A percentile compares a stretch with the other conserved stretches of the same genome.
Evolutionary conservation across 1,284 basidiomycete species (phyloP).

Genomic region (Xerocomus amazonicus): DNA sequence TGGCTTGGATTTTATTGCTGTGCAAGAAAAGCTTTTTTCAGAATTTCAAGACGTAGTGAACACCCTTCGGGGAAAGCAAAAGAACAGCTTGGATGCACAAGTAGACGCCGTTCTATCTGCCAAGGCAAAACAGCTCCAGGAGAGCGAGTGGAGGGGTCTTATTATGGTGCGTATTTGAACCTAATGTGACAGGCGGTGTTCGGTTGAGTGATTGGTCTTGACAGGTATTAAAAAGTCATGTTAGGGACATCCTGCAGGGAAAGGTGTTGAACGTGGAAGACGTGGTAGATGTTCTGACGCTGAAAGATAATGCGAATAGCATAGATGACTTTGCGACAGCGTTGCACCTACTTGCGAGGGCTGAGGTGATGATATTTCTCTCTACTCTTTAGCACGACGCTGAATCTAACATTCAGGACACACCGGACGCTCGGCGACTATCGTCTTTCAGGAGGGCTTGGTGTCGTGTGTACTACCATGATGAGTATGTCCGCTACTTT

Average conservation of each 20-base stretch:
- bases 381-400: background rate
- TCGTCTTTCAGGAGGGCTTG: constrained; percentile 76
- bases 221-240: constrained; percentile 63
- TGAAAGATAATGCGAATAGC: constrained; percentile 61
- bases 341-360: constrained; percentile 56
- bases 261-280: constrained; percentile 68
- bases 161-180: constrained; percentile 37
- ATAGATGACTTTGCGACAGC: constrained; percentile 64
- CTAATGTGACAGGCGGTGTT: background rate
- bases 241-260: constrained; percentile 65
- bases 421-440: constrained; percentile 66
- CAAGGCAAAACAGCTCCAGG: constrained; percentile 49
- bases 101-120: constrained; percentile 56
- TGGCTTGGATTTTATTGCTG: constrained; percentile 69
- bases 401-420: constrained; percentile 39
- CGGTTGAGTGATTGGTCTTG: background rate
- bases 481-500: constrained; percentile 63
- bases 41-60: constrained; percentile 53
- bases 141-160: constrained; percentile 40
- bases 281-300: constrained; percentile 62
- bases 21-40: constrained; percentile 59
- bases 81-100: constrained; percentile 64
- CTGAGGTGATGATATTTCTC: constrained; percentile 39
- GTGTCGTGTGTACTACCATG: constrained; percentile 83
- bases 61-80: constrained; percentile 52